Base-by-base conservation (phyloP, 2,329 filamentous ascomycete genomes). In the Neopestalotiopsis sp. region DNA sequence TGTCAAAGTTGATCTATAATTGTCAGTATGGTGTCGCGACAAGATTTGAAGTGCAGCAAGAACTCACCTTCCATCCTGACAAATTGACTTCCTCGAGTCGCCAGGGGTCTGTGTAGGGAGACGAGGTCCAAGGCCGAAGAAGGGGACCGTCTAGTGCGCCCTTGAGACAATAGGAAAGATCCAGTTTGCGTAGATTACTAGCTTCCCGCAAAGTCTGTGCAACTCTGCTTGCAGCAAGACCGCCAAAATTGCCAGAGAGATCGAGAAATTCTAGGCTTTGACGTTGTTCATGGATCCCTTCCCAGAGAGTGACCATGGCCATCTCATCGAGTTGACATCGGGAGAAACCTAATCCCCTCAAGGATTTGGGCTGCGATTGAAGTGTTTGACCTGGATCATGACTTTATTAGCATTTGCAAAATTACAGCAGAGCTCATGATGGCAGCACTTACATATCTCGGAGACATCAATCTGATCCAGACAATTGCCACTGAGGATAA, bases 61-160 rank as follows among this genome's bases (percentile, higher is more conserved):
- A 28, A 72, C 81, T 71, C 75, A 87, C 84, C 78, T 84, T 84
- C 76, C 86, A 88, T 4, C 84, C 83, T 2, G 87, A 88, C 34
- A 89, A 76, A 70, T 89, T 83, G 17, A 89, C 77, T 68, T 87
- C 85, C 73, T 88, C 84, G 30, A 89, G 78, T n/a, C 78, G 78
- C 81, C 84, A 85, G 10, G 73, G 70, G 60, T 74, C 71, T 20
- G 69, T 69, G 10, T 20, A 78, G 73, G 56, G 79, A 72, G 59
- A 87, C 76, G 7, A 80, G 76, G 65, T 82, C 81, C 69, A 84
- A 75, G 66, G 86, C 79, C 71, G 72, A 34, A 89, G 82, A 3
- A 89, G 75, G 2, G 85, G 81, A 14, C 80, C 80, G 3, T 82
- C 81, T 1, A 81, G 75, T 30, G 81, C 75, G 14, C 86, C 82